Evolutionary conservation across 148 eudicot genomes (phyloP).

Genomic region (Chenopodium quinoa): DNA sequence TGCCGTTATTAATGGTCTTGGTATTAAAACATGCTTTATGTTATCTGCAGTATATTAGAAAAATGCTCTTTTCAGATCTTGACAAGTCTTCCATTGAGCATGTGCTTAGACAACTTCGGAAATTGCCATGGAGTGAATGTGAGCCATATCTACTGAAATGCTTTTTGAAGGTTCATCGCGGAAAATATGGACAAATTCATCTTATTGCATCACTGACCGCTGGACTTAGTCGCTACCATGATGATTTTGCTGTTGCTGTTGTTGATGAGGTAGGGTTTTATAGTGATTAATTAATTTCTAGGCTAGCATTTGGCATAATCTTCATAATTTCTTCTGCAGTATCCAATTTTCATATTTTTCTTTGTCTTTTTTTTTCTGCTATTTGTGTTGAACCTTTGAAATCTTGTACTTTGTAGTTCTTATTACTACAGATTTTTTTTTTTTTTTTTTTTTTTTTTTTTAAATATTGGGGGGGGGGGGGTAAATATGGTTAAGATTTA

Average conservation of each 20-base stretch:
- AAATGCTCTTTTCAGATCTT: conserved; percentile 88
- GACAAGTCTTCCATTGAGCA: conserved; percentile 90
- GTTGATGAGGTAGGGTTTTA: conserved; percentile 79
- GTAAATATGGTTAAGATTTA: neutral
- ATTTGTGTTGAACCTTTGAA: neutral
- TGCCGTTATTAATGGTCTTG: conserved; percentile 8
- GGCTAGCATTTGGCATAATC: neutral
- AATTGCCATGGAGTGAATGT: conserved; percentile 94
- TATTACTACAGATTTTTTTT: too few relatives aligned
- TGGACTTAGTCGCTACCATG: conserved; percentile 92
- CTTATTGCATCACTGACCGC: conserved; percentile 92
- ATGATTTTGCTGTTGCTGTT: conserved; percentile 91
- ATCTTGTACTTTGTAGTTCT: too few relatives aligned
- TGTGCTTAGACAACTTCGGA: conserved; percentile 94
- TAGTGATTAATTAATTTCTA: neutral
- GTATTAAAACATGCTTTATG: conserved; percentile 21
- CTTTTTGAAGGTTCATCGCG: conserved; percentile 92
- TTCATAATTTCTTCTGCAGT: neutral
- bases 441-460: too few relatives aligned
- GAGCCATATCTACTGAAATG: conserved; percentile 82
- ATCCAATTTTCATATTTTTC: neutral
- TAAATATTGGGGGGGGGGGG: too few relatives aligned
- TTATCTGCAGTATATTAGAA: conserved; percentile 81
- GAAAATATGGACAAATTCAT: conserved; percentile 97
- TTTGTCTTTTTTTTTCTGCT: neutral